These are phyloP conservation scores for Aspergillus ochraceoroseus DNA, from an alignment of 2,329 filamentous ascomycete species.

Conservation along the genomic window DNA sequence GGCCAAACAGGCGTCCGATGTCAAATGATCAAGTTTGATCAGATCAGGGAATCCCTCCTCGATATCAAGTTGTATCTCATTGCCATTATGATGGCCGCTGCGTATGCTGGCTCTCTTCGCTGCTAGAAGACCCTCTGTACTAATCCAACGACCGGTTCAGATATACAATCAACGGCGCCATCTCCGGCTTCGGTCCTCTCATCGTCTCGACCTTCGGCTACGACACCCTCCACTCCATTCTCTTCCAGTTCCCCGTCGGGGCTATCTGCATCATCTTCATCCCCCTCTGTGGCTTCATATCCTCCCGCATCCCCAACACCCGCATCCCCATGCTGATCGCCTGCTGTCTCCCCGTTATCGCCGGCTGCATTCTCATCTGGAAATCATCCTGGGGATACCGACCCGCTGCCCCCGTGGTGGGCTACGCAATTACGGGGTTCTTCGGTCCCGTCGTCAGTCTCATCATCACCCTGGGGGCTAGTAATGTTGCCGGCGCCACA, in stretches of 20 bases:
- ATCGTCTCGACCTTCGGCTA: conserved; percentile 69
- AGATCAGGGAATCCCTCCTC: conserved; percentile 54
- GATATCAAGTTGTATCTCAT: conserved; percentile 63
- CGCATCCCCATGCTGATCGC: conserved; percentile 60
- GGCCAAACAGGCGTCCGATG: conserved; percentile 62
- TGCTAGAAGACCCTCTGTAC: background rate
- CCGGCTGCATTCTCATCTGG: conserved; percentile 71
- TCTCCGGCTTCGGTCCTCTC: conserved; percentile 65
- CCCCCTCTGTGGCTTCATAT: conserved; percentile 60
- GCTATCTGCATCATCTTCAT: conserved; percentile 64
- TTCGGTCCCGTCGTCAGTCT: conserved; percentile 66
- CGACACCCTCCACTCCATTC: conserved; percentile 58
- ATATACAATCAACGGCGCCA: conserved; percentile 67
- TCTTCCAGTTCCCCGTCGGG: conserved; percentile 71
- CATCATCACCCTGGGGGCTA: conserved; percentile 55
- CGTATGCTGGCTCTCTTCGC: conserved; percentile 34
- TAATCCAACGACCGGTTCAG: conserved; percentile 19
- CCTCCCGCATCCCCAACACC: conserved; percentile 57
- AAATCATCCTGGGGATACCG: conserved; percentile 59
- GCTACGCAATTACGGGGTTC: conserved; percentile 67
- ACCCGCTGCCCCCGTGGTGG: conserved; percentile 61
- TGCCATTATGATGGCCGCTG: conserved; percentile 63
- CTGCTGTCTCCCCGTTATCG: conserved; percentile 68
- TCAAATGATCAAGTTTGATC: conserved; percentile 55
- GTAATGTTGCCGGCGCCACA: conserved; percentile 69